A percentile compares a stretch with the other conserved stretches of the same genome.
phyloP scores from a whole-genome alignment of 352 stramenopile genomes.

The Pythium rishiriense region DNA sequence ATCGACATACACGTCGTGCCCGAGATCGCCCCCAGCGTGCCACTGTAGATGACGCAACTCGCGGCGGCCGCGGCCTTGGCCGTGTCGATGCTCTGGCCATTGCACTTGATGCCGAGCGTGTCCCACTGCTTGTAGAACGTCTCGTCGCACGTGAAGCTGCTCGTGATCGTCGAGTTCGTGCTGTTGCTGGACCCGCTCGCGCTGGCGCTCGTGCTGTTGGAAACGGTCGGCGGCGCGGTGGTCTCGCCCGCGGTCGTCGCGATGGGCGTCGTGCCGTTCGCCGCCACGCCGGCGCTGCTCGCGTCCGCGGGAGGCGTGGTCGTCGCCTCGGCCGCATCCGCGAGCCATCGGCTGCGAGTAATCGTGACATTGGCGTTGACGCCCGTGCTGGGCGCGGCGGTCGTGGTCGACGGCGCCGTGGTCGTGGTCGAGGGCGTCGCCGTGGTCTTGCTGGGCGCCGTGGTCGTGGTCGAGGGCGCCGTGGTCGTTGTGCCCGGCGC shows the following conservation, averaged over 20 bases:
- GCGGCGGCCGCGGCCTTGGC: conserved; percentile 45
- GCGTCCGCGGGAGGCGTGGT: background rate
- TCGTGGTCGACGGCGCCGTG: conserved; percentile 3
- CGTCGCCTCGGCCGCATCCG: background rate
- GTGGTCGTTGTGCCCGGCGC: conserved; percentile 22
- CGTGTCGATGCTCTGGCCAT: conserved; percentile 46
- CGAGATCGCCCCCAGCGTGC: conserved; percentile 40
- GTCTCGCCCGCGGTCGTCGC: conserved; percentile 1
- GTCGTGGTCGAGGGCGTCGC: conserved; percentile 18
- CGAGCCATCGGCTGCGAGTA: background rate
- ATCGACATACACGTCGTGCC: conserved; percentile 76
- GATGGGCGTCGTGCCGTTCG: conserved; percentile 1
- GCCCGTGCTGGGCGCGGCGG: background rate
- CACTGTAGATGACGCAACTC: conserved; percentile 80
- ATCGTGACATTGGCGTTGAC: background rate
- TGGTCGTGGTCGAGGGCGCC: conserved; percentile 10
- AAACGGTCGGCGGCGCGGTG: conserved; percentile 2
- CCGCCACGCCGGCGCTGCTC: background rate
- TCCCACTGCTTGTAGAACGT: conserved; percentile 81
- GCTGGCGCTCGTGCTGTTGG: conserved; percentile 5
- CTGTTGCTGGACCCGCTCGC: conserved; percentile 7
- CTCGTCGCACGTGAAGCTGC: conserved; percentile 60
- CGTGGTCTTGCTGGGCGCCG: conserved; percentile 7
- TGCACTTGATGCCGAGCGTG: conserved; percentile 65
- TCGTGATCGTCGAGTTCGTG: conserved; percentile 1